Evolutionary conservation across 176 grass and related monocot genomes (phyloP), one percentile per base, ranked within the genome.

Genomic region (Juncus inflexus): DNA sequence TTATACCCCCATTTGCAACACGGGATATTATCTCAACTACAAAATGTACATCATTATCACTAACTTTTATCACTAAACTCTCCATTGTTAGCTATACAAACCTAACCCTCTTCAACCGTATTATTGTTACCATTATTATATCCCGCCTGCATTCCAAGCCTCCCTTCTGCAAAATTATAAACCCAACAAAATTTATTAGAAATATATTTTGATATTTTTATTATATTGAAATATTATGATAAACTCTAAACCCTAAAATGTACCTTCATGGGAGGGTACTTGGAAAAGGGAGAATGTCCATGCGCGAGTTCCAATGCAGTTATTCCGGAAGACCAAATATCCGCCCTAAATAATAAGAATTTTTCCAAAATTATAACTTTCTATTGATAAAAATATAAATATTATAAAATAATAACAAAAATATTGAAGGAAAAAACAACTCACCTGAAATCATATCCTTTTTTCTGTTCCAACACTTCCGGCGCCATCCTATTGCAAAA

Each of bases 311-410:
- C 94, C 70, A 99, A 79, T 64, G 88, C 94, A 57, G 94, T 99
- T 65, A 99, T 99, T 76, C 94, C 94, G 75, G 92, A 99, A 50
- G 94, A 92, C 94, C 94, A 99, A 75, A 92, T 89, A 52, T 99
- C 94, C 81, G 87, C 94, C 81, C 94, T 99, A 77, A 62, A 81
- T 16, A 12, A 65, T 36, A 52, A 66, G 40, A 13, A 61, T 28
- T 38, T 8, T 28, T 28, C 1, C 19, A 40, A 50, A 77, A 60
- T 66, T 37, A 58, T 9, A 36, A 35, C 41, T 50, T 14, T 15
- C 60, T 56, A 50, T 61, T 3, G 55, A 42, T 74, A 13, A 36
- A 37, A 6, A 42, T 52, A 59, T 71, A 15, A 60, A 62, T 11
- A 66, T 6, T 63, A 62, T 6, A 38, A 38, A 39, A 65, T 41